phyloP scores from a whole-genome alignment of 108 stramenopile genomes.

The Cyclotella sp. region DNA sequence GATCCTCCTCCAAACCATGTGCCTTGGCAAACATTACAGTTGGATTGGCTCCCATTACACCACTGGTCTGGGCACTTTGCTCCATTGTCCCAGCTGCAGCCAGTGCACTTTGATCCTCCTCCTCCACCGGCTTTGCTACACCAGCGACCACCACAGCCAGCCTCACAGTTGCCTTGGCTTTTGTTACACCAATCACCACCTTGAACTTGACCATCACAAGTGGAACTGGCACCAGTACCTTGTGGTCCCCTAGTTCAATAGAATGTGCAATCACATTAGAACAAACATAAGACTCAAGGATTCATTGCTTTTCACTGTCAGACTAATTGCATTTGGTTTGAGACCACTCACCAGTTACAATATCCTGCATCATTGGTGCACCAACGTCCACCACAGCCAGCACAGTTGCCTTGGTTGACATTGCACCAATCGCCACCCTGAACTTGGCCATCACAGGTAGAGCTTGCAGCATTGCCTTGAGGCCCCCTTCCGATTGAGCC shows the following conservation, averaged over 20 bases:
- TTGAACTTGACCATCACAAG: constrained; percentile 25
- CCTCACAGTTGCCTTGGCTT: constrained; percentile 9
- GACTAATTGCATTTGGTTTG: neutral
- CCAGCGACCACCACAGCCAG: constrained; percentile 14
- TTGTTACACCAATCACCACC: constrained; percentile 37
- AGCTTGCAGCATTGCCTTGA: constrained; percentile 25
- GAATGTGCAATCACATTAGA: neutral
- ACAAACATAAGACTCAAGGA: neutral
- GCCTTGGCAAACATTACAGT: too few relatives aligned
- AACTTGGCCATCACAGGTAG: constrained; percentile 25
- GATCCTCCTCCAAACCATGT: too few relatives aligned
- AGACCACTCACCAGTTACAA: constrained; percentile 12
- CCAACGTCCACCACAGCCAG: constrained; percentile 20
- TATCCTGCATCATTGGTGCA: constrained; percentile 19
- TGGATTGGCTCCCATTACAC: neutral
- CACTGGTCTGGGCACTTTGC: too few relatives aligned
- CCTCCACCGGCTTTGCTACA: neutral
- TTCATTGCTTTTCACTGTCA: neutral
- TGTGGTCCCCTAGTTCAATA: constrained; percentile 27
- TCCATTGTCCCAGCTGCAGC: too few relatives aligned
- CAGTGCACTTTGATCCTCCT: too few relatives aligned
- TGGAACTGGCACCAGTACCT: constrained; percentile 23
- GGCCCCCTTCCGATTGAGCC: constrained; percentile 9
- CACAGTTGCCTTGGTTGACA: constrained; percentile 7
- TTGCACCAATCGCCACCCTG: constrained; percentile 45